Conservation (phyloP, 2,329 filamentous ascomycete genomes). For the Kalmusia sp. region DNA sequence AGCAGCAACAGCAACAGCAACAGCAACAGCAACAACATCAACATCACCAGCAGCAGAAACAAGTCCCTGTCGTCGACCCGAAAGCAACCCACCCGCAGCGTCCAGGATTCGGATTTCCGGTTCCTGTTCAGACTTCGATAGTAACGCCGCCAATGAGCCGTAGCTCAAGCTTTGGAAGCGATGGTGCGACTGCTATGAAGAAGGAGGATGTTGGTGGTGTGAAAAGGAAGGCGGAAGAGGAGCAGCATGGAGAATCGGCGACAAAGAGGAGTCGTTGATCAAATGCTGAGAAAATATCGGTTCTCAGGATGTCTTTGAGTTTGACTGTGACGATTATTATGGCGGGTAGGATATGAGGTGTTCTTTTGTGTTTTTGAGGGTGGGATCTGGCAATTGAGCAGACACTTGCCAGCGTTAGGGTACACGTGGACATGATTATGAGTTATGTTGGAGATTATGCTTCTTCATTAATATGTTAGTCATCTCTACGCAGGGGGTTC, state of each 20-base stretch:
- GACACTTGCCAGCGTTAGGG: not conserved
- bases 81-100: not conserved
- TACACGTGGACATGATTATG: not conserved
- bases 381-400: too few relatives aligned
- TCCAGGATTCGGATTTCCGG: not conserved
- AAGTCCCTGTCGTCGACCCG: constrained; percentile 8
- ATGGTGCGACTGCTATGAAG: constrained; percentile 24
- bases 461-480: not conserved
- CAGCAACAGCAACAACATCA: constrained; percentile 19
- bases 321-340: not conserved
- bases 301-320: not conserved
- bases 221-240: constrained; percentile 36
- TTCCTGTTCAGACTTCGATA: constrained; percentile 18
- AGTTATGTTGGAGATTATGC: not conserved
- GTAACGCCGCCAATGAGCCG: constrained; percentile 40
- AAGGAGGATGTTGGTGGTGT: constrained; percentile 29
- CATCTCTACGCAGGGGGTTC: not conserved
- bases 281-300: not conserved
- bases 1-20: constrained; percentile 12
- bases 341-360: not conserved
- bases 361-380: too few relatives aligned
- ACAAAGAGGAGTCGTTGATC: constrained; percentile 30
- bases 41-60: constrained; percentile 9
- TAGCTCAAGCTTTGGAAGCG: constrained; percentile 32
- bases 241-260: constrained; percentile 13